Conservation (phyloP, 2,329 filamentous ascomycete genomes). For the Bimuria novae-zelandiae region DNA sequence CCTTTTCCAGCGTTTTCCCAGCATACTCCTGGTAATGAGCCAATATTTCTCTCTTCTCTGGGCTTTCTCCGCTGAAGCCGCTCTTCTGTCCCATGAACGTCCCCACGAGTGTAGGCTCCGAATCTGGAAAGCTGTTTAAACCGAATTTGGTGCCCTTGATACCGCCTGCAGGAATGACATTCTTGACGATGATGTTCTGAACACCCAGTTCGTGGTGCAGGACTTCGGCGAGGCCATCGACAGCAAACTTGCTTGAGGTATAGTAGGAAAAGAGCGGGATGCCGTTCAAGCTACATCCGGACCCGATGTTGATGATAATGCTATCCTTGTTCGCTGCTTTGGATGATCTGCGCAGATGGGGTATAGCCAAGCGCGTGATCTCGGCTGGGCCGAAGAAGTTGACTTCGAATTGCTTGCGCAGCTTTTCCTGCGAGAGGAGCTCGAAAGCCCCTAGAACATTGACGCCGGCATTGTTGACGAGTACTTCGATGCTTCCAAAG, state of each 20-base stretch:
- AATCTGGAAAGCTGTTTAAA: background rate
- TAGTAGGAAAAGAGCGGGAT: background rate
- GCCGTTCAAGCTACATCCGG: background rate
- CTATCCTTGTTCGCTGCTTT: background rate
- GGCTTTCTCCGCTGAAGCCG: background rate
- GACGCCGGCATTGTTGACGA: slow-evolving; percentile 1
- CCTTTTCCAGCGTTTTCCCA: background rate
- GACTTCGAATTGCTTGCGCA: background rate
- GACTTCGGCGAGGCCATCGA: background rate
- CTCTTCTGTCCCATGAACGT: background rate
- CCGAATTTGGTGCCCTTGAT: background rate
- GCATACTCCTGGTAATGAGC: background rate
- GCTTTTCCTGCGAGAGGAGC: background rate
- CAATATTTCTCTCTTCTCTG: background rate
- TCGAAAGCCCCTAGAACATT: background rate
- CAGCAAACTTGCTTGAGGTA: background rate
- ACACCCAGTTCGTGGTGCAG: background rate
- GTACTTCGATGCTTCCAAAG: background rate
- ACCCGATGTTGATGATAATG: background rate
- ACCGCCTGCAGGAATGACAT: background rate
- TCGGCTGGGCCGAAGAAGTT: slow-evolving; percentile 2
- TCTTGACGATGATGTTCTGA: background rate
- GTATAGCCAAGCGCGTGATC: background rate
- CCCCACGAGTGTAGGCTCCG: background rate
- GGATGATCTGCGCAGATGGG: background rate